Base-by-base conservation (phyloP, 352 stramenopile species). In the Phytophthora citricola region DNA sequence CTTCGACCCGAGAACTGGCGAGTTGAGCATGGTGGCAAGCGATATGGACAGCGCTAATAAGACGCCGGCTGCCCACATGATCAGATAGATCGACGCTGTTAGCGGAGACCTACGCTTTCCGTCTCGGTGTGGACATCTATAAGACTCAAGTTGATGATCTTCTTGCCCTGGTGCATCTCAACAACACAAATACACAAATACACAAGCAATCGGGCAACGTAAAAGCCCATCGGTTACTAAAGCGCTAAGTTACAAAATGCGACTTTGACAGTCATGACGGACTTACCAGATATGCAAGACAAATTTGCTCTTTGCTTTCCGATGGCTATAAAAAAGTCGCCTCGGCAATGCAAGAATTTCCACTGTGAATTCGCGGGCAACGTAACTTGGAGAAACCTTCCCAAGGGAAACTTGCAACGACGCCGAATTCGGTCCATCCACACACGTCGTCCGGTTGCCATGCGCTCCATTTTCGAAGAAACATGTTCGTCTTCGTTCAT, bases 41-140 rank as follows among this genome's bases (percentile, higher is more conserved):
- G 38, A 51, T 68, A 57, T 63, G 66, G 69, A 67, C 69, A 78
- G 40, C 52, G 20, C 5, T 47, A 66, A 53, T 58, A 58, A 68
- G 64, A 56, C 68, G 31, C 14, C 29, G 31, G 40, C 68, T 72
- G 52, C 51, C 43, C 49, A 65, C 27, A 56, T 52, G 56, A 70
- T 71, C 54, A 44, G 41, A 48, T 32, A 38, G 12, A 51, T 51
- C 29, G 24, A 26, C 24, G 34, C 9, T 46, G n/a, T 43, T 43
- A 65, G 43, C 15, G 10, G 57, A 64, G 50, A 71, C 56, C 56
- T 58, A 67, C 55, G 39, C 34, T 68, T 61, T 71, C 15, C 8
- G 39, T 71, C 61, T 75, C 67, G 61, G 55, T 75, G 67, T 14
- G 31, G 9, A 36, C 3, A 36, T 36, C 8, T 51, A 15, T 55